These are phyloP conservation scores for Colletotrichum euphorbiae DNA, from an alignment of 2,329 filamentous ascomycete genomes.

Conservation along the genomic window DNA sequence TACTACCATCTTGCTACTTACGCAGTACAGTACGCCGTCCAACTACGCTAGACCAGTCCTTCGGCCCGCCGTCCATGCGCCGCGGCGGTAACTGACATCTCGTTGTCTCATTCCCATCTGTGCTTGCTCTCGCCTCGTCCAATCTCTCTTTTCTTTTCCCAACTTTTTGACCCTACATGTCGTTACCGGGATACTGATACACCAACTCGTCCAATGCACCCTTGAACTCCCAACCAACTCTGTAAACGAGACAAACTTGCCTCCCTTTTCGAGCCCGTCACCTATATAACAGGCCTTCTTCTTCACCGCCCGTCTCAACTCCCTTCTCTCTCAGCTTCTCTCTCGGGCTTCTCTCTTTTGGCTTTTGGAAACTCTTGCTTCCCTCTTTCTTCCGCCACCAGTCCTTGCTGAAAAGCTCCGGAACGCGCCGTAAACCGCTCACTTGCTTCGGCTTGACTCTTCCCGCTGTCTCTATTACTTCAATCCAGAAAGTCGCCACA, in stretches of 20 bases:
- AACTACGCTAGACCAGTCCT: constrained; percentile 31
- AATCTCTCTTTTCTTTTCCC: constrained; percentile 39
- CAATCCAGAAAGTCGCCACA: constrained; percentile 27
- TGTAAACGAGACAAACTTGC: constrained; percentile 34
- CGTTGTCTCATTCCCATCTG: constrained; percentile 37
- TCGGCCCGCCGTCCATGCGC: constrained; percentile 37
- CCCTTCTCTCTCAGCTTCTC: constrained; percentile 3
- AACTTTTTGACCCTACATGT: constrained; percentile 34
- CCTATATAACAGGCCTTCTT: constrained; percentile 31
- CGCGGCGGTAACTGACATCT: constrained; percentile 39
- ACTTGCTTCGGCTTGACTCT: constrained; percentile 24
- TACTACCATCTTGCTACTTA: too few species aligned
- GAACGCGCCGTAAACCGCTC: constrained; percentile 12
- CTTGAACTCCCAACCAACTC: constrained; percentile 25
- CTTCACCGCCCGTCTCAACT: constrained; percentile 31
- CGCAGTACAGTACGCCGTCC: background rate
- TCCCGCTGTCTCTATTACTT: constrained; percentile 14
- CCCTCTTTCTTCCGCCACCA: background rate
- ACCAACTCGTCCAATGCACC: constrained; percentile 22
- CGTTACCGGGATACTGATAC: constrained; percentile 36
- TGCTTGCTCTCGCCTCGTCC: constrained; percentile 37
- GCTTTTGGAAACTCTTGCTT: constrained; percentile 1
- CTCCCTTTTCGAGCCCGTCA: constrained; percentile 29
- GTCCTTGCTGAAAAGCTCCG: background rate
- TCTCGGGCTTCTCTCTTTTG: constrained; percentile 20